Evolutionary conservation across 2,329 filamentous ascomycete species (phyloP).

Genomic region (Simplicillium sp.): DNA sequence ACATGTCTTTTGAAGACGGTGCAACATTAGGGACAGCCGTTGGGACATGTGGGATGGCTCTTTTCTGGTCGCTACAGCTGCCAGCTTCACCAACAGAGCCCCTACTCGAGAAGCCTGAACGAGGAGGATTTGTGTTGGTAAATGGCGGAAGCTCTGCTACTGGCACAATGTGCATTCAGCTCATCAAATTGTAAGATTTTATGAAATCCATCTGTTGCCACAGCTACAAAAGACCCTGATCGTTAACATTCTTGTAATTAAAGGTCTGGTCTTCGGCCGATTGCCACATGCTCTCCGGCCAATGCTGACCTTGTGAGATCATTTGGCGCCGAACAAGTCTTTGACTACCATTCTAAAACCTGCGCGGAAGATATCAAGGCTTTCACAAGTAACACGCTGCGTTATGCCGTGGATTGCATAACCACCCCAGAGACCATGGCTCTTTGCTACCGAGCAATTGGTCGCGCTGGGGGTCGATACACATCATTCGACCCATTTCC

Average conservation of each 20-base stretch:
- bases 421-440: constrained; percentile 19
- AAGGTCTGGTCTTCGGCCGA: constrained; percentile 27
- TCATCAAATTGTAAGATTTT: too few species aligned
- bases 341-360: constrained; percentile 31
- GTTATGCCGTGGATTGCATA: constrained; percentile 33
- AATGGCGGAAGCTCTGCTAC: too few species aligned
- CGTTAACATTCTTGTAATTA: too few species aligned
- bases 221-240: too few species aligned
- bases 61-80: constrained; percentile 34
- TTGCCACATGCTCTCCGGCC: constrained; percentile 33
- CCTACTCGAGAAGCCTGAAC: too few species aligned
- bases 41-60: constrained; percentile 24
- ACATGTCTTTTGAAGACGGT: constrained; percentile 33
- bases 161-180: too few species aligned
- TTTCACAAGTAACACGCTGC: constrained; percentile 26
- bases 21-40: constrained; percentile 28
- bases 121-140: too few species aligned
- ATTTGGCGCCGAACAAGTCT: constrained; percentile 31
- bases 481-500: constrained; percentile 22
- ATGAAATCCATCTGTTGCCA: too few species aligned
- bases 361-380: constrained; percentile 23
- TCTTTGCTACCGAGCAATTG: constrained; percentile 27
- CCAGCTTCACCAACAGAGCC: too few species aligned
- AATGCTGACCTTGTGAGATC: constrained; percentile 30
- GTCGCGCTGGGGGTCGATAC: constrained; percentile 27